Evolutionary conservation across 495 filamentous ascomycete genomes (phyloP), one percentile per base, ranked within the genome.

Genomic region (Achaetomiella virescens): DNA sequence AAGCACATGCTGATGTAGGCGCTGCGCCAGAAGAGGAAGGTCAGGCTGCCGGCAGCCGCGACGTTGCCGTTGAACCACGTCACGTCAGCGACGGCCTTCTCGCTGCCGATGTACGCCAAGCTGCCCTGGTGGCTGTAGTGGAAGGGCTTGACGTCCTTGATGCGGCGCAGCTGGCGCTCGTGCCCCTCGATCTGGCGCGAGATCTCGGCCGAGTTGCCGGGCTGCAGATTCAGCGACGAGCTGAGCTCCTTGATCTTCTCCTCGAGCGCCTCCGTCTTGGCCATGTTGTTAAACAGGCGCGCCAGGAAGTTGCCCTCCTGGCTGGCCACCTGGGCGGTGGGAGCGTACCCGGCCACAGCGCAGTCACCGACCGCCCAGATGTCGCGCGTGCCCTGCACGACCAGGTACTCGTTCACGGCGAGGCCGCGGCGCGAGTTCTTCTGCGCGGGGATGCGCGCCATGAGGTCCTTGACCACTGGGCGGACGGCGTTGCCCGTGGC

Each of bases 1-100:
- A 97, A 99, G 82, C 91, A 97, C 93, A 99, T 99, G 81, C 87
- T 95, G 72, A 99, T 77, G 72, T 99, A 99, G 48, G 93, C 95
- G 68, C 86, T 90, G 71, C 89, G 81, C 93, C 93, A 98, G 83
- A 98, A 97, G 62, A 97, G 82, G 67, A 84, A 90, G 48, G 86
- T 91, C 68, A 90, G 74, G 63, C 82, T 86, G 66, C 89, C 89
- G 65, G 89, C 88, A 48, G 83, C 85, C 38, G 90, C 88, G 64
- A 97, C 81, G 75, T 99, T 99, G 65, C 95, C 95, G 69, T 90
- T 93, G 74, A 93, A 81, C 91, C 92, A 97, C 72, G 85, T 90
- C 67, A 99, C 90, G 75, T 99, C 93, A 51, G 93, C 93, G 59
- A 99, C 91, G 25, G 93, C 93, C 77, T 91, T 89, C 70, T 99